Percentiles rank a stretch among this genome's conserved stretches.
Conservation (phyloP, 495 filamentous ascomycete species). For the Penicillium ochrochloron region DNA sequence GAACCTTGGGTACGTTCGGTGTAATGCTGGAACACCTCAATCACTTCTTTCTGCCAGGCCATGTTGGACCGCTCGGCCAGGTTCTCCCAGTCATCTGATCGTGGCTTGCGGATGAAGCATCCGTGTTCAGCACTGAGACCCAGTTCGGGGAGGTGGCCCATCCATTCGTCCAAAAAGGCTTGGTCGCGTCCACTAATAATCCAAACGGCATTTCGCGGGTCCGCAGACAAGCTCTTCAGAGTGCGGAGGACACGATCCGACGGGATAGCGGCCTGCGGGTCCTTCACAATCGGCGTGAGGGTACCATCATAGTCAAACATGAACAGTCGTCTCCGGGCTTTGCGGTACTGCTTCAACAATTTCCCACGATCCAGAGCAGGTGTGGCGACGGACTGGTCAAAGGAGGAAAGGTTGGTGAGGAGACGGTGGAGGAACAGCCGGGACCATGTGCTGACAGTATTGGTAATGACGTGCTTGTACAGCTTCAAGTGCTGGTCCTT, state of each 20-base stretch:
- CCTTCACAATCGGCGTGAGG: conserved; percentile 91
- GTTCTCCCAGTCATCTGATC: conserved; percentile 78
- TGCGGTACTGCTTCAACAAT: conserved; percentile 71
- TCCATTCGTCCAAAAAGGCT: conserved; percentile 81
- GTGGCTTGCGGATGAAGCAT: conserved; percentile 84
- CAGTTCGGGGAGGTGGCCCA: conserved; percentile 81
- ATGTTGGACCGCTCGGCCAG: conserved; percentile 81
- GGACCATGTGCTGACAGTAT: conserved; percentile 85
- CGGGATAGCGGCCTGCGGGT: conserved; percentile 85
- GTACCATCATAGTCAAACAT: conserved; percentile 99
- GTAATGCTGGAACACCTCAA: conserved; percentile 80
- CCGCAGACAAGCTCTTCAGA: conserved; percentile 75
- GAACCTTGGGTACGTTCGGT: conserved; percentile 86
- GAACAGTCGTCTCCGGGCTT: conserved; percentile 76
- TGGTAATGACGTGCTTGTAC: conserved; percentile 80
- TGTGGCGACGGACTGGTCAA: conserved; percentile 74
- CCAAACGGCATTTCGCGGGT: conserved; percentile 89
- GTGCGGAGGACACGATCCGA: conserved; percentile 79
- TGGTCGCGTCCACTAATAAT: conserved; percentile 95
- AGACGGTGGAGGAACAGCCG: conserved; percentile 74
- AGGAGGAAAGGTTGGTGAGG: conserved; percentile 75
- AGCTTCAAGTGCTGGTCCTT: conserved; percentile 56
- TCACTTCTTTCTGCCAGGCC: conserved; percentile 83
- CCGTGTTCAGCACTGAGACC: conserved; percentile 96
- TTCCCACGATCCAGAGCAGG: conserved; percentile 75